Percentiles rank a stretch among this genome's conserved stretches.
Conservation (phyloP, 2,329 filamentous ascomycete species). For the Fusarium virguliforme region DNA sequence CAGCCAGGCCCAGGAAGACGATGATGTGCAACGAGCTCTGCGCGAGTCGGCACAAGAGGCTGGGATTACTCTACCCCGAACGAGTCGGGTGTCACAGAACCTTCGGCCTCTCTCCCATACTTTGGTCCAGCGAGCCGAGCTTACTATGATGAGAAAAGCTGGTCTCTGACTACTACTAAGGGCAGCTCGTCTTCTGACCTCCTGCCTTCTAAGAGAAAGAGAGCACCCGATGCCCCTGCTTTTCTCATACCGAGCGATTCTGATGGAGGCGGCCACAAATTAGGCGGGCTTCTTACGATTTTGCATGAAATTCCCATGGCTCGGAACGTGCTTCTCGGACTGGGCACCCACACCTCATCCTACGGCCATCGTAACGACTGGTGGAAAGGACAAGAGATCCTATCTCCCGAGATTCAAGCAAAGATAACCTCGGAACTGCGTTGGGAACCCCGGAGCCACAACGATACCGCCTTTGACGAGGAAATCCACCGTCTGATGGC, state of each 20-base stretch:
- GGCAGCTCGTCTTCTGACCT: slow-evolving; percentile 43
- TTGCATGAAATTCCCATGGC: slow-evolving; percentile 73
- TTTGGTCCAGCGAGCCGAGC: slow-evolving; percentile 74
- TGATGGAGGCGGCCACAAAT: slow-evolving; percentile 57
- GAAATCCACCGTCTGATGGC: slow-evolving; percentile 76
- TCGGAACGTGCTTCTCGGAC: slow-evolving; percentile 69
- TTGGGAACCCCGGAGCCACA: slow-evolving; percentile 49
- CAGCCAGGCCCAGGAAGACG: slow-evolving; percentile 65
- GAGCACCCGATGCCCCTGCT: slow-evolving; percentile 62
- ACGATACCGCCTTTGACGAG: slow-evolving; percentile 61
- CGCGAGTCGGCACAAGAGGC: slow-evolving; percentile 70
- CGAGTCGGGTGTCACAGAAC: slow-evolving; percentile 66
- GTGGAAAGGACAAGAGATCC: slow-evolving; percentile 73
- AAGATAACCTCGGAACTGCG: slow-evolving; percentile 53
- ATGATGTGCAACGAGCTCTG: slow-evolving; percentile 71
- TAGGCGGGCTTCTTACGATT: slow-evolving; percentile 72
- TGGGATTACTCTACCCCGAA: slow-evolving; percentile 63
- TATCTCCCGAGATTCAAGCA: slow-evolving; percentile 57
- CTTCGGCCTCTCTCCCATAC: slow-evolving; percentile 59
- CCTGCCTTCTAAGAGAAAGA: slow-evolving; percentile 62
- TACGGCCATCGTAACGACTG: slow-evolving; percentile 73
- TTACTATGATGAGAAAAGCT: slow-evolving; percentile 70
- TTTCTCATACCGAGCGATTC: slow-evolving; percentile 64
- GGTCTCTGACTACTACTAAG: slow-evolving; percentile 70
- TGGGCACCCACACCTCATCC: slow-evolving; percentile 58